Conservation (phyloP, 2,329 filamentous ascomycete species). For the Cyanodermella asteris region DNA sequence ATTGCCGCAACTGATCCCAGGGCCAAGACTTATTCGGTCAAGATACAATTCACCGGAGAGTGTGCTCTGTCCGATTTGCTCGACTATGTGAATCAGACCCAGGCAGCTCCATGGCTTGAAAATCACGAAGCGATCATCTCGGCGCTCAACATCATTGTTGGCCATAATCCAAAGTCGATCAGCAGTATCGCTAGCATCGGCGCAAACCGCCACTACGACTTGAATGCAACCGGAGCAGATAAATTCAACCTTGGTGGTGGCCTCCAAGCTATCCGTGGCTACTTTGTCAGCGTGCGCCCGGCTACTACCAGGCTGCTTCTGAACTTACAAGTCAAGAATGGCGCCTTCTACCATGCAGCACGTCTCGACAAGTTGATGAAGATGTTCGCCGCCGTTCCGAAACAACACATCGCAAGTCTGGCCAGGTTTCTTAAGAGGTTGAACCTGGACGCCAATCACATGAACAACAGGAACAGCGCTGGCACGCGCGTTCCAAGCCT, state of each 20-base stretch:
- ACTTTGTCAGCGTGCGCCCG: constrained; percentile 8
- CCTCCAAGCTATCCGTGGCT: constrained; percentile 7
- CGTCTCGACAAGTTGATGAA: constrained; percentile 4
- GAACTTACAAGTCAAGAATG: constrained; percentile 7
- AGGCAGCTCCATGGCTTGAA: constrained; percentile 3
- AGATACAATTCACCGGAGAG: neutral
- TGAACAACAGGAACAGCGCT: constrained; percentile 3
- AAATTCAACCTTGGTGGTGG: constrained; percentile 6
- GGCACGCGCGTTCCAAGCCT: constrained; percentile 1
- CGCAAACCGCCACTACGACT: constrained; percentile 3
- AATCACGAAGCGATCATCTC: constrained; percentile 6
- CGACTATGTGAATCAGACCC: no score
- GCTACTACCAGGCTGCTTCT: constrained; percentile 7
- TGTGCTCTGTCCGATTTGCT: constrained; percentile 3
- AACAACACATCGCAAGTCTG: neutral
- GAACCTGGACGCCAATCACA: constrained; percentile 6
- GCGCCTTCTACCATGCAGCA: constrained; percentile 6
- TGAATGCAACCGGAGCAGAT: neutral
- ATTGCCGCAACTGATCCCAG: constrained; percentile 1
- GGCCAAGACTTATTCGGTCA: constrained; percentile 4
- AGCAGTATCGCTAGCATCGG: constrained; percentile 3
- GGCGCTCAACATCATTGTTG: constrained; percentile 9
- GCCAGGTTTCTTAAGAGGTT: constrained; percentile 7
- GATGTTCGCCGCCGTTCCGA: neutral
- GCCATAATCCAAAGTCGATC: constrained; percentile 3